A percentile compares a stretch with the other conserved stretches of the same genome.
Conservation (phyloP, 2,329 filamentous ascomycete species). For the Penicillium sp. region DNA sequence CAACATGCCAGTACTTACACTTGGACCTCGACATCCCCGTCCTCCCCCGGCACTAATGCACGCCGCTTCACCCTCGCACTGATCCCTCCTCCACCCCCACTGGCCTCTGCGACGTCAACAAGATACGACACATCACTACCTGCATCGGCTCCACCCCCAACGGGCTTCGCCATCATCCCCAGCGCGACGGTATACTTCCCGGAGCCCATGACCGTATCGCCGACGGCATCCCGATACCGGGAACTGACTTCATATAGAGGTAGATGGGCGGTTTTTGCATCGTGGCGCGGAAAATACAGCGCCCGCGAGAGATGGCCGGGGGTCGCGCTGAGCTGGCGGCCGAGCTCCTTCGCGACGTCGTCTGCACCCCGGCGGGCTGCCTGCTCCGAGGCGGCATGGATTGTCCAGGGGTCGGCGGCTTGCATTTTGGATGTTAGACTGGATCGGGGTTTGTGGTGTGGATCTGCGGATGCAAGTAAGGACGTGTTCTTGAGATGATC, state of each 20-base stretch:
- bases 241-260: slow-evolving; percentile 11
- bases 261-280: neutral
- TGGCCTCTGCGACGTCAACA: neutral
- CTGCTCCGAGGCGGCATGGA: neutral
- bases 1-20: neutral
- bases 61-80: neutral
- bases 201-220: slow-evolving; percentile 10
- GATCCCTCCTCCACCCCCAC: neutral
- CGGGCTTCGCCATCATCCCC: slow-evolving; percentile 14
- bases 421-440: no score
- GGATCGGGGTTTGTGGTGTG: no score
- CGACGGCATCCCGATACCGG: neutral
- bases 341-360: neutral
- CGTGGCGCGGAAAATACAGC: slow-evolving; percentile 16
- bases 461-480: no score
- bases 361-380: neutral
- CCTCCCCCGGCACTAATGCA: neutral
- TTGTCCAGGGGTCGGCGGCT: neutral
- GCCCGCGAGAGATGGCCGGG: slow-evolving; percentile 10
- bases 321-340: neutral
- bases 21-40: neutral
- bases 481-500: no score
- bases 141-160: slow-evolving; percentile 3
- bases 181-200: slow-evolving; percentile 13
- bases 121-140: neutral